phyloP scores from a whole-genome alignment of 768 basidiomycete genomes.

The Tylopilus vinaceipallidus region DNA sequence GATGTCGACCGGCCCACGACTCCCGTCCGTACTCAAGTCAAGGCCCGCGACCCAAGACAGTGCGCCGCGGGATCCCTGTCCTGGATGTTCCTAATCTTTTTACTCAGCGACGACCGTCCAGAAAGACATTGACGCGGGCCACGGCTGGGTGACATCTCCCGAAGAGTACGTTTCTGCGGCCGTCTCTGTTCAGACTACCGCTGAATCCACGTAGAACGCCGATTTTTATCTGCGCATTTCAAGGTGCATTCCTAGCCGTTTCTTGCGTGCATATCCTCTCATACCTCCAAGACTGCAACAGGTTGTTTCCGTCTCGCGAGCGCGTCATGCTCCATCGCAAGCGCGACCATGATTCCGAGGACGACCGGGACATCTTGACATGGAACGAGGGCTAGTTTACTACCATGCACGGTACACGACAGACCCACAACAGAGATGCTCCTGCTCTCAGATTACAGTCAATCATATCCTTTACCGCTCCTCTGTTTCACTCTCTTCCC shows the following conservation, averaged over 20 bases:
- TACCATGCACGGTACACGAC: neutral
- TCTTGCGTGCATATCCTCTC: neutral
- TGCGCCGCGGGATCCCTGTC: slow-evolving; percentile 8
- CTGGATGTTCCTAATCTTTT: neutral
- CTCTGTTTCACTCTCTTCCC: slow-evolving; percentile 80
- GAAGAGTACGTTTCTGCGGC: slow-evolving; percentile 48
- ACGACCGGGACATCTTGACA: slow-evolving; percentile 56
- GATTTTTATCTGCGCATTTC: slow-evolving; percentile 74
- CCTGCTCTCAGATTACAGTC: slow-evolving; percentile 1
- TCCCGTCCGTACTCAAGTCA: slow-evolving; percentile 35
- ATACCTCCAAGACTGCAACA: slow-evolving; percentile 53
- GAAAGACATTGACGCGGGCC: slow-evolving; percentile 49
- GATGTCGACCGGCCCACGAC: slow-evolving; percentile 26
- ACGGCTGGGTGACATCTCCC: slow-evolving; percentile 64
- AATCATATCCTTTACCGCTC: slow-evolving; percentile 92
- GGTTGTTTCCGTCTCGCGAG: slow-evolving; percentile 69
- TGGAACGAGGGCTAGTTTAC: slow-evolving; percentile 53
- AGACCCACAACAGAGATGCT: neutral
- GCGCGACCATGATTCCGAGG: slow-evolving; percentile 64
- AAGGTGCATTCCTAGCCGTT: slow-evolving; percentile 37
- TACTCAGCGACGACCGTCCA: slow-evolving; percentile 49
- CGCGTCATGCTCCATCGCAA: slow-evolving; percentile 69
- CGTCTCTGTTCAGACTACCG: neutral
- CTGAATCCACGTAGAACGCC: slow-evolving; percentile 52
- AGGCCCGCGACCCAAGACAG: slow-evolving; percentile 33